phyloP scores from a whole-genome alignment of 2,329 filamentous ascomycete species.

The Stachybotrys chartarum region DNA sequence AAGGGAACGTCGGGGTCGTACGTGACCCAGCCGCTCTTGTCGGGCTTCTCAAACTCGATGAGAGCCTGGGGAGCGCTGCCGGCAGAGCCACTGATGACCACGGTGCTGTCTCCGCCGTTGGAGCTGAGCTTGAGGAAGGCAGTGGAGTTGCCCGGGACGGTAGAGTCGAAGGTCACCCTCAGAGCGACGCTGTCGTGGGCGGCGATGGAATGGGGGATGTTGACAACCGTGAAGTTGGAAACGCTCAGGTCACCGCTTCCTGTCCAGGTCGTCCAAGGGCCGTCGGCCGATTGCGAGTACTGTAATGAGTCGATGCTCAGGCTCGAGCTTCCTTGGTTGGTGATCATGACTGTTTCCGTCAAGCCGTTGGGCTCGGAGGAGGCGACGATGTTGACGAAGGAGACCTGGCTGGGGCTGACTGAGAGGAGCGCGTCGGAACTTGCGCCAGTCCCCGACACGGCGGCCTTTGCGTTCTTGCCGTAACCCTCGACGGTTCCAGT shows the following conservation, averaged over 20 bases:
- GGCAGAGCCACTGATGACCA: constrained; percentile 41
- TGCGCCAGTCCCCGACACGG: constrained; percentile 40
- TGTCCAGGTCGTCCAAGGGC: constrained; percentile 34
- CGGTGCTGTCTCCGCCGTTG: constrained; percentile 38
- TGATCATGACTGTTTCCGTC: constrained; percentile 36
- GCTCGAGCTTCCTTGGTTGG: constrained; percentile 39
- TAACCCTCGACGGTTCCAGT: constrained; percentile 39
- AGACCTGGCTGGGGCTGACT: constrained; percentile 38
- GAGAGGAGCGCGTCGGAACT: constrained; percentile 37
- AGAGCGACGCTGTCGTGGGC: constrained; percentile 32
- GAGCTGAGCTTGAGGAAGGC: constrained; percentile 41
- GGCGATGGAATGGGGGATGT: constrained; percentile 36
- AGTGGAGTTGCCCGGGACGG: constrained; percentile 37
- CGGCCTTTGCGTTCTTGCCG: constrained; percentile 36
- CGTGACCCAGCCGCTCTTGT: constrained; percentile 42
- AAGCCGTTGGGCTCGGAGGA: constrained; percentile 29
- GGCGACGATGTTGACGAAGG: constrained; percentile 41
- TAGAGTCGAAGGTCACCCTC: constrained; percentile 39
- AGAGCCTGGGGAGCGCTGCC: constrained; percentile 41
- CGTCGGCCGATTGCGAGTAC: constrained; percentile 37
- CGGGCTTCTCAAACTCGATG: constrained; percentile 46
- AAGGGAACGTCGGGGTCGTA: constrained; percentile 38
- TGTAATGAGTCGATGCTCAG: constrained; percentile 36
- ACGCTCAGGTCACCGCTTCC: constrained; percentile 27
- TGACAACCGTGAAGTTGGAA: constrained; percentile 40